Evolutionary conservation across 805 yeast genomes (phyloP).

Genomic region (Sugiyamaella qingdaonensis): DNA sequence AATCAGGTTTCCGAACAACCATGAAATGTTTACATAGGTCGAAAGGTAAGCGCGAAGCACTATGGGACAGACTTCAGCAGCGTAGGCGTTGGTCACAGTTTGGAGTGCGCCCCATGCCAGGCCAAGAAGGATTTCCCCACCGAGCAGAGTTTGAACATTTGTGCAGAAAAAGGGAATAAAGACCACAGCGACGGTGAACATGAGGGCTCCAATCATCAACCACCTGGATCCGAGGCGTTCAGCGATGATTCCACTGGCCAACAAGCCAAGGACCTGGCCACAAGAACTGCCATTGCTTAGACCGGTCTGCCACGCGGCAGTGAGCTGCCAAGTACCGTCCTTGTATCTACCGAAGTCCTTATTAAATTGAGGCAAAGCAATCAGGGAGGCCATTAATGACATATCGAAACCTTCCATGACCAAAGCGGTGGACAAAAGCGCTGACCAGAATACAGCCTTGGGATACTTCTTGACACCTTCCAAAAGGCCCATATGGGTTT

Average conservation of each 20-base stretch:
- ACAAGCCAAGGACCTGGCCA: constrained; percentile 39
- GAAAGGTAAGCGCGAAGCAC: constrained; percentile 46
- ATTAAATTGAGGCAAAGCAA: constrained; percentile 39
- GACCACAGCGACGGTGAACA: constrained; percentile 31
- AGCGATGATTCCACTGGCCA: constrained; percentile 38
- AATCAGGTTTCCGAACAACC: constrained; percentile 54
- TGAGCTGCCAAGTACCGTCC: constrained; percentile 15
- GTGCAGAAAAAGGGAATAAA: constrained; percentile 43
- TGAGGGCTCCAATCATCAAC: constrained; percentile 35
- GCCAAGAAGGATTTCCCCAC: constrained; percentile 33
- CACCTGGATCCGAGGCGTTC: constrained; percentile 42
- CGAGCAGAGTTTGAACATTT: constrained; percentile 33
- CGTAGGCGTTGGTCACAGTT: constrained; percentile 46
- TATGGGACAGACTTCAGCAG: constrained; percentile 52
- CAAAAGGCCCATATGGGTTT: neutral
- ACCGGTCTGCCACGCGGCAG: constrained; percentile 39
- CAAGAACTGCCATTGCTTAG: constrained; percentile 22
- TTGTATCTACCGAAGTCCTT: constrained; percentile 35
- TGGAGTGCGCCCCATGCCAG: constrained; percentile 51
- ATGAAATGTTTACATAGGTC: constrained; percentile 47
- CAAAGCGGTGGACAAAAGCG: constrained; percentile 17
- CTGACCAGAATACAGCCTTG: constrained; percentile 1
- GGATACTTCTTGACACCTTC: neutral
- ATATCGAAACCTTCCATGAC: constrained; percentile 50
- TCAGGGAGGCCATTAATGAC: constrained; percentile 39